Evolutionary conservation across 1,284 basidiomycete genomes (phyloP).

Genomic region (Ganoderma multipileum): DNA sequence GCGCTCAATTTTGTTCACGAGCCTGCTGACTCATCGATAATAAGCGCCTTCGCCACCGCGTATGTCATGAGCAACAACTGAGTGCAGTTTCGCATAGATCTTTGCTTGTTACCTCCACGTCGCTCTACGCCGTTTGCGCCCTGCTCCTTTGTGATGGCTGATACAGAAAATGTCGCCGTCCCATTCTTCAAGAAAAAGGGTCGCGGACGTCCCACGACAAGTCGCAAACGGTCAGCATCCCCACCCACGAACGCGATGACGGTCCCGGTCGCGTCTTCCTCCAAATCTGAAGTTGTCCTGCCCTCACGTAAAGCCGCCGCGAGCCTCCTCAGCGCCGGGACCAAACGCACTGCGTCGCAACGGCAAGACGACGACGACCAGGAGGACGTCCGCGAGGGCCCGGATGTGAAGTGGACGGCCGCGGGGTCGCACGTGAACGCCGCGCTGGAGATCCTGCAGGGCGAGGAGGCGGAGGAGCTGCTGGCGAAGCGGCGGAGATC

Average conservation of each 20-base stretch:
- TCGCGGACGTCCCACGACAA: slow-evolving; percentile 73
- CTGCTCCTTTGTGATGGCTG: slow-evolving; percentile 40
- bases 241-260: slow-evolving; percentile 49
- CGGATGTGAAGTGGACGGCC: slow-evolving; percentile 82
- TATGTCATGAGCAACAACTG: not conserved
- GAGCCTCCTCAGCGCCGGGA: slow-evolving; percentile 84
- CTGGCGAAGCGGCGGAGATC: slow-evolving; percentile 64
- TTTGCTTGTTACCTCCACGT: slow-evolving; percentile 1
- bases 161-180: slow-evolving; percentile 56
- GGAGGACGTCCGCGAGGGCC: slow-evolving; percentile 63
- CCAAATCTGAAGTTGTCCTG: slow-evolving; percentile 75
- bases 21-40: slow-evolving; percentile 22
- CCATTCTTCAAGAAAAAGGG: slow-evolving; percentile 93
- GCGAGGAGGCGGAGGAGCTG: slow-evolving; percentile 81
- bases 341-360: slow-evolving; percentile 77
- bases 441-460: slow-evolving; percentile 75
- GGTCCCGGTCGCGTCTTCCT: slow-evolving; percentile 44
- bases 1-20: slow-evolving; percentile 8
- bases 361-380: slow-evolving; percentile 45
- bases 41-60: slow-evolving; percentile 23
- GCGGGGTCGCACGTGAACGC: slow-evolving; percentile 72
- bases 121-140: not conserved
- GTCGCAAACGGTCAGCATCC: slow-evolving; percentile 74
- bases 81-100: not conserved
- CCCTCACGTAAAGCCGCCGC: slow-evolving; percentile 71